A percentile compares a stretch with the other conserved stretches of the same genome.
Evolutionary conservation across 2,329 filamentous ascomycete genomes (phyloP).

Genomic region (Pyricularia grisea): DNA sequence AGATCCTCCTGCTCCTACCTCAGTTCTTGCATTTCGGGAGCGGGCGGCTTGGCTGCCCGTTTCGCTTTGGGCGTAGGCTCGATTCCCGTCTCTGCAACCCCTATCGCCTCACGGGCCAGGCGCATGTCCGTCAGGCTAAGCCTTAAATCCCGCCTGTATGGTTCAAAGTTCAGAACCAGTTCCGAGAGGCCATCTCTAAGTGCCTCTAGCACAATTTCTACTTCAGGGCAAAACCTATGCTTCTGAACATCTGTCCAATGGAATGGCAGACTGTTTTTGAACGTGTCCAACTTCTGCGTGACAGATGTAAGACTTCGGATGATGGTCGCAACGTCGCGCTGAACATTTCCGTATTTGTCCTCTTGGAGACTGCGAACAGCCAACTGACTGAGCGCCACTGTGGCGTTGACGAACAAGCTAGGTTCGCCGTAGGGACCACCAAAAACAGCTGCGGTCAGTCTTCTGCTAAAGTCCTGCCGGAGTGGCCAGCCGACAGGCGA

Average conservation of each 20-base stretch:
- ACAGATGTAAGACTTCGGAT: conserved; percentile 64
- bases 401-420: conserved; percentile 59
- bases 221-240: conserved; percentile 47
- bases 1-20: neutral
- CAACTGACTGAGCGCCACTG: conserved; percentile 60
- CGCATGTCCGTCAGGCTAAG: conserved; percentile 63
- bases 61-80: neutral
- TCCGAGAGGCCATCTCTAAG: conserved; percentile 56
- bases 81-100: conserved; percentile 11
- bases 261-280: conserved; percentile 46
- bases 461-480: conserved; percentile 57
- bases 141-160: conserved; percentile 62
- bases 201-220: conserved; percentile 59
- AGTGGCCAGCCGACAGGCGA: conserved; percentile 57
- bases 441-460: conserved; percentile 57
- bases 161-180: conserved; percentile 62
- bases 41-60: neutral
- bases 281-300: conserved; percentile 59
- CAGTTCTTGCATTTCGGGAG: neutral
- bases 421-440: conserved; percentile 65
- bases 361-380: conserved; percentile 67
- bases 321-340: conserved; percentile 66
- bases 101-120: conserved; percentile 57
- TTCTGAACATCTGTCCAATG: conserved; percentile 75
- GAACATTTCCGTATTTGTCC: conserved; percentile 79